Evolutionary conservation across 345 rosid genomes (phyloP), one percentile per base, ranked within the genome.

Genomic region (Eucalyptus microcorys): DNA sequence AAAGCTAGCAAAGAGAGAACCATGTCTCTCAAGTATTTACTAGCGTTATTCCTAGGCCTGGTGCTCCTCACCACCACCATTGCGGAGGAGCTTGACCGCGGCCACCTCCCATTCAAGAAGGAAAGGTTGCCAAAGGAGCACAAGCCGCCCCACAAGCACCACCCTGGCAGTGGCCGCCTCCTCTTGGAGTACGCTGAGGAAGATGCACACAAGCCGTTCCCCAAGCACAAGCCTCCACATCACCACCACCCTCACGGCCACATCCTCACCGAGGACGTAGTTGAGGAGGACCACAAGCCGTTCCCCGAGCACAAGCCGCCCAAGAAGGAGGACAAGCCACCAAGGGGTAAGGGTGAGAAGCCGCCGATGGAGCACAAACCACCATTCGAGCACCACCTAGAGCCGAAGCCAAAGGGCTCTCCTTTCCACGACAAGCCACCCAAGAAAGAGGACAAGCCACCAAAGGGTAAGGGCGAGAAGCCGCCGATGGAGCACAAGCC

Each of bases 141-240:
- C 52, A 53, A 87, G 68, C 90, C 88, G 22, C 88, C 86, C 16
- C 88, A 87, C 59, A 52, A 87, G 84, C 81, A n/a, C 86, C 83
- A 86, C 86, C 90, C 87, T 1, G 57, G 89, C 3, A 48, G 87
- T 3, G 27, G 87, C 48, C 88, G 83, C 37, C 88, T 89, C 50
- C 90, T 89, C 52, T 32, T 61, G 45, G 48, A 71, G 34, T 30
- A 80, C 43, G 71, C 90, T 86, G 34, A 87, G 40, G 79, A 76
- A 40, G 76, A 87, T 47, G 86, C 64, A 4, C 88, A 84, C 66
- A 55, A 88, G 71, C 92, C 89, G n/a, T 87, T 66, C 32, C 91
- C 89, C 66, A 79, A 89, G 89, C 83, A 71, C 81, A 86, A 91
- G 57, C 89, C 91, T 16, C 88, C 87, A 22, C 47, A 79, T 30